phyloP scores from a whole-genome alignment of 306 rosid species.

The Sindora glabra region DNA sequence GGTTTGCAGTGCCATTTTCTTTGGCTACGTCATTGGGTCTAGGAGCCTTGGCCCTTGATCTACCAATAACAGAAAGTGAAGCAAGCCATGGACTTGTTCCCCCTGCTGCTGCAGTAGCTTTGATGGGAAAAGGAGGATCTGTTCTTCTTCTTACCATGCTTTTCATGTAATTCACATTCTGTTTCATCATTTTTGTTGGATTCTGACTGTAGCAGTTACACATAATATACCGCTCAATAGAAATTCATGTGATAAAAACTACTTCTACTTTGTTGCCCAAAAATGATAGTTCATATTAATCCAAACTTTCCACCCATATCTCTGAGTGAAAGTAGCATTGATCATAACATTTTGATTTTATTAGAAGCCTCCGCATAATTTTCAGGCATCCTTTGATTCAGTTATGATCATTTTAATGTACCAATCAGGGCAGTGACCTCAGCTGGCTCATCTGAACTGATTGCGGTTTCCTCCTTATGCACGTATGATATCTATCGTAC shows the following conservation, averaged over 20 bases:
- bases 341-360: neutral
- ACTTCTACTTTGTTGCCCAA: no score
- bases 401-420: conserved; percentile 10
- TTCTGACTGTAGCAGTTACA: no score
- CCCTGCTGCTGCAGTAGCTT: conserved; percentile 90
- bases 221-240: no score
- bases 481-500: conserved; percentile 86
- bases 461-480: conserved; percentile 77
- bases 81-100: conserved; percentile 88
- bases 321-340: no score
- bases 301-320: no score
- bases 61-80: conserved; percentile 64
- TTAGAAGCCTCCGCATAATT: neutral
- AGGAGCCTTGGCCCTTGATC: conserved; percentile 92
- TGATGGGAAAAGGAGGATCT: conserved; percentile 95
- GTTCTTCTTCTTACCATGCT: conserved; percentile 90
- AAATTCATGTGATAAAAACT: no score
- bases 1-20: conserved; percentile 98
- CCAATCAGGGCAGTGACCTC: conserved; percentile 89
- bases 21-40: conserved; percentile 85
- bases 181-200: no score
- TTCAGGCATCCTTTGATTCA: neutral
- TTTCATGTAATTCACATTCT: conserved; percentile 57
- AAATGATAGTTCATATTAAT: no score
- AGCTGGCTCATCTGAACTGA: conserved; percentile 89